Evolutionary conservation across 2,329 filamentous ascomycete genomes (phyloP).

Genomic region (Aureobasidium sp.): DNA sequence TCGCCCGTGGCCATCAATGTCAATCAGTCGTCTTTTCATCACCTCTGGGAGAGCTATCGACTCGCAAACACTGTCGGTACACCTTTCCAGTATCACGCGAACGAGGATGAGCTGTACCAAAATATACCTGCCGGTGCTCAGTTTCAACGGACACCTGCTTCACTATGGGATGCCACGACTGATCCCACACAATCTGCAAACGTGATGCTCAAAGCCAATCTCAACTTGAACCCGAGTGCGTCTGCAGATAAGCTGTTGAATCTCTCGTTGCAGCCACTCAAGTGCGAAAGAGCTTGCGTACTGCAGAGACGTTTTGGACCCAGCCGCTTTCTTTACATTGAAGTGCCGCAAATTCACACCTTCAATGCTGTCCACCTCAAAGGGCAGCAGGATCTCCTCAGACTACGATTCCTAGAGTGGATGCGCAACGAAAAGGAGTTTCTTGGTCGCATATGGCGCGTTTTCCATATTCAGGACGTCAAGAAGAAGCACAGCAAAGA

Average conservation of each 20-base stretch:
- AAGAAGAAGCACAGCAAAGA: slow-evolving; percentile 22
- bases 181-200: neutral
- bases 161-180: neutral
- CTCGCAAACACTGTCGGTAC: neutral
- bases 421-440: slow-evolving; percentile 31
- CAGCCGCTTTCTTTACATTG: slow-evolving; percentile 38
- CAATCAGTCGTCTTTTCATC: neutral
- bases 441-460: slow-evolving; percentile 36
- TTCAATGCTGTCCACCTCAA: slow-evolving; percentile 16
- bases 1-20: neutral
- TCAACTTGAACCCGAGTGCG: neutral
- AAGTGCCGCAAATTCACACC: slow-evolving; percentile 27
- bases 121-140: neutral
- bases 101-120: neutral
- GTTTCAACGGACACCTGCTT: neutral
- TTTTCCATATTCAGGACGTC: slow-evolving; percentile 32
- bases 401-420: slow-evolving; percentile 30
- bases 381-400: slow-evolving; percentile 21
- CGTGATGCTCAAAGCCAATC: slow-evolving; percentile 9
- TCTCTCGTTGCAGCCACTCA: slow-evolving; percentile 20
- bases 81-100: neutral
- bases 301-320: slow-evolving; percentile 28
- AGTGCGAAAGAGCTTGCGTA: slow-evolving; percentile 18
- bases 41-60: slow-evolving; percentile 11
- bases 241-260: slow-evolving; percentile 19